Base-by-base conservation (phyloP, 2,329 filamentous ascomycete genomes). In the Fusarium protoensiforme region DNA sequence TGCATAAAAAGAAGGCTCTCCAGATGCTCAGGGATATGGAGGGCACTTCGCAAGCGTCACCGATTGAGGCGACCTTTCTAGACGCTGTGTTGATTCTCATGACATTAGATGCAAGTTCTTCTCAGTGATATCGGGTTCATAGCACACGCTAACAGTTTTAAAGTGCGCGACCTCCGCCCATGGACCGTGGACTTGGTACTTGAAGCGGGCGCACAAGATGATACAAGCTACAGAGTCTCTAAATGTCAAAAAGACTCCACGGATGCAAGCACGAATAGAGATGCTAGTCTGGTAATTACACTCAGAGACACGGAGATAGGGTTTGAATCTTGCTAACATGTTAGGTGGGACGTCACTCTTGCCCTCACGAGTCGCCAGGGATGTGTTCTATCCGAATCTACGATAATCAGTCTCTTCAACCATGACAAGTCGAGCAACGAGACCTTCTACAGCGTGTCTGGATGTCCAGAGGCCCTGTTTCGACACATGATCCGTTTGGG, bases 121-220 rank as follows among this genome's bases (percentile, higher is more conserved):
- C 46, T 7, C n/a, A 1, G 4, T 13, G 4, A 9, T 16, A 18
- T 10, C 22, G 11, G 7, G 3, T 14, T 18, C 0, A 18, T 7
- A 13, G 18, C 3, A 8, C 14, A 35, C 35, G 22, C 57, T 61
- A 13, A 58, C 11, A 36, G 14, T 48, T 31, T 35, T 1, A 6
- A 31, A 82, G 80, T 81, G 79, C 31, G 79, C 80, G 5, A 78
- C 77, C 2, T 82, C 81, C 3, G 81, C 80, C 2, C 71, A 77
- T n/a, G 80, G 81, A 3, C 74, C 72, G 11, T 82, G 80, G 80
- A 51, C 64, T 1, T 74, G 61, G 31, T 77, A 83, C 61, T 64
- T 83, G 13, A 56, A 70, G 7, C 61, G 68, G 0, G 78, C 77
- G 0, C 68, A 77, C 24, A 75, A 68, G 29, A 72, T 79, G 46